A percentile compares a stretch with the other conserved stretches of the same genome.
These are phyloP conservation scores for Phaseolus lunatus DNA, from an alignment of 306 rosid genomes.

Conservation along the genomic window DNA sequence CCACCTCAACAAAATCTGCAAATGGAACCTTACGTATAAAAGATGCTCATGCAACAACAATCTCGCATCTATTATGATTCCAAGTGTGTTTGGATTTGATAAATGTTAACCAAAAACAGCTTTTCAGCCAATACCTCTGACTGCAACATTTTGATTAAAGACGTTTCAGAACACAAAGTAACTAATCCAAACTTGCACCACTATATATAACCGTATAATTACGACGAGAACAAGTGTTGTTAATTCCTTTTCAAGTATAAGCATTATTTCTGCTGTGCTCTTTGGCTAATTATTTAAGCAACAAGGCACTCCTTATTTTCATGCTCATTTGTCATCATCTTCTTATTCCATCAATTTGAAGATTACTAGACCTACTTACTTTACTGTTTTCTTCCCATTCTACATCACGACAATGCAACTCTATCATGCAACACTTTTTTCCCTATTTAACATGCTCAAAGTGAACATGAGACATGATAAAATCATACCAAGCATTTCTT, in stretches of 20 bases:
- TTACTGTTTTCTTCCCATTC: slow-evolving; percentile 20
- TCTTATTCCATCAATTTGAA: slow-evolving; percentile 16
- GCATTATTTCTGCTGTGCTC: no score
- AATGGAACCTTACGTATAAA: slow-evolving; percentile 1
- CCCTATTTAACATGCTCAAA: slow-evolving; percentile 34
- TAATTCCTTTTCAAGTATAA: no score
- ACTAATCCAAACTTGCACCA: background rate
- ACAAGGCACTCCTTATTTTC: slow-evolving; percentile 10
- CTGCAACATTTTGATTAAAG: background rate
- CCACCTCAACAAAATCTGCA: background rate
- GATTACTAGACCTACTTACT: background rate
- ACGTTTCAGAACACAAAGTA: background rate
- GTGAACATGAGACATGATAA: slow-evolving; percentile 39
- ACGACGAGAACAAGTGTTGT: no score
- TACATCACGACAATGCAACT: slow-evolving; percentile 12
- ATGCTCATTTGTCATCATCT: background rate
- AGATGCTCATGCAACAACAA: background rate
- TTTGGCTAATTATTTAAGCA: slow-evolving; percentile 19
- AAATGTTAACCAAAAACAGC: background rate
- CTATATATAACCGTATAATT: background rate
- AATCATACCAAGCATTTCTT: slow-evolving; percentile 85
- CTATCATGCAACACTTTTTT: background rate
- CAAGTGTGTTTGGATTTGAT: background rate
- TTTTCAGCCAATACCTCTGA: background rate
- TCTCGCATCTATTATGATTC: background rate